Conservation (phyloP, 768 basidiomycete species). For the Rhizopogon vulgaris region DNA sequence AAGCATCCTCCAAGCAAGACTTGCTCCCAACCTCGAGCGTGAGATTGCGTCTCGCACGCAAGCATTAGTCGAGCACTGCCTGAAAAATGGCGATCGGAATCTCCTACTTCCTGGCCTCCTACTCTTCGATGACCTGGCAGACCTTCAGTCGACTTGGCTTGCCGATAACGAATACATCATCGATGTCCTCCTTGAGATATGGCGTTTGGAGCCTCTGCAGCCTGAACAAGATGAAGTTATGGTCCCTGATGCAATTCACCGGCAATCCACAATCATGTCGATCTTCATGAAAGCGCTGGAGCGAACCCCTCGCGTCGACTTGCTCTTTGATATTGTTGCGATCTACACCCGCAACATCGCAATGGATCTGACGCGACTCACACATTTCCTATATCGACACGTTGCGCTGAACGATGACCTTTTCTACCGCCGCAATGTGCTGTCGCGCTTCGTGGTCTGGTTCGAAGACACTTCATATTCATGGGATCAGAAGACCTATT, state of each 20-base stretch:
- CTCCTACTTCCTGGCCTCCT: conserved; percentile 66
- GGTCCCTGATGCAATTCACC: conserved; percentile 46
- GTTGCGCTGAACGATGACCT: conserved; percentile 69
- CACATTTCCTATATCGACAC: conserved; percentile 82
- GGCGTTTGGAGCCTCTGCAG: conserved; percentile 49
- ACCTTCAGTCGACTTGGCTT: conserved; percentile 66
- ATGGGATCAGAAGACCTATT: conserved; percentile 73
- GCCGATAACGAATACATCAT: conserved; percentile 59
- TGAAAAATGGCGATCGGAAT: conserved; percentile 42
- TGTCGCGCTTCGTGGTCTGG: conserved; percentile 82
- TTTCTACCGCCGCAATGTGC: conserved; percentile 71
- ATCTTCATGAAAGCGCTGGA: conserved; percentile 74
- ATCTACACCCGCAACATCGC: conserved; percentile 76
- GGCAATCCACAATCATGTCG: conserved; percentile 60
- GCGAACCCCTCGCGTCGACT: conserved; percentile 71
- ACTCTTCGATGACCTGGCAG: conserved; percentile 70
- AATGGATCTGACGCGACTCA: conserved; percentile 72
- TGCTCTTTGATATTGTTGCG: conserved; percentile 83
- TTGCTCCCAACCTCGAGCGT: conserved; percentile 70
- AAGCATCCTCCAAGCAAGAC: conserved; percentile 71
- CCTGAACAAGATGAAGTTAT: conserved; percentile 37
- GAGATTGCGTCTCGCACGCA: conserved; percentile 61
- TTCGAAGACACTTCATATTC: conserved; percentile 61
- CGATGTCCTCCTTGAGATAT: conserved; percentile 66
- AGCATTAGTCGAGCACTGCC: conserved; percentile 43